Base-by-base conservation (phyloP, 768 basidiomycete species). In the Lactarius akahatsu region DNA sequence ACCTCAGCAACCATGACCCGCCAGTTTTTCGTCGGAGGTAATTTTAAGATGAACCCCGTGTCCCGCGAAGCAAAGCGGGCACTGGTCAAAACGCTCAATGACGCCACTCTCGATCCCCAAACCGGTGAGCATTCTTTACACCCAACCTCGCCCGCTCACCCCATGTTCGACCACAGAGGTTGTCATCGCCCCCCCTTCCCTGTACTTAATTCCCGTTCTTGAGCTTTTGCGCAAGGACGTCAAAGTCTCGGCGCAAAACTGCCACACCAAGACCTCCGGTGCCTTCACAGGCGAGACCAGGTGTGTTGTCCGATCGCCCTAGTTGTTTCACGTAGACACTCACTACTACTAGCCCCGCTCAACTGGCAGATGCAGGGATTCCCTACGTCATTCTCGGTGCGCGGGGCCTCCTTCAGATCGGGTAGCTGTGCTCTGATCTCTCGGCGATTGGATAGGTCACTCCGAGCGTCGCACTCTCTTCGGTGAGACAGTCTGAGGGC, bases 201-300 rank as follows among this genome's bases (percentile, higher is more conserved):
- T 99, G 64, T 98, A 97, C 79, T 83, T 99, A 55, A 76, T 98
- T 68, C 79, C 90, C 52, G 79, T 95, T 70, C 80, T 86, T 75
- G 81, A 84, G 28, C 73, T 79, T 61, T 72, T 93, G 59, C 80
- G 85, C 72, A 83, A 86, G 67, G 87, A 88, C 50, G 78, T 96
- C 75, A 80, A 90, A 71, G 85, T 98, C 71, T 80, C 94, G 36
- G 96, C 96, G 20, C 96, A 99, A 78, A 98, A 98, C 81, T 86
- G 86, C 75, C 92, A 95, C 81, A 83, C 83, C 76, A 90, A 94
- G 78, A 75, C 83, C 15, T 86, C 85, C 26, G 96, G 96, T 59
- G 96, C 96, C 13, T 99, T 88, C 81, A 98, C 97, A 15, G 97
- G 97, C 66, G 97, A 99, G 80, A 92, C 92, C 80, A 96, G 95